A percentile compares a stretch with the other conserved stretches of the same genome.
These are phyloP conservation scores for Coemansia sp. DNA, from an alignment of 192 early-diverging fungal species.

Conservation along the genomic window DNA sequence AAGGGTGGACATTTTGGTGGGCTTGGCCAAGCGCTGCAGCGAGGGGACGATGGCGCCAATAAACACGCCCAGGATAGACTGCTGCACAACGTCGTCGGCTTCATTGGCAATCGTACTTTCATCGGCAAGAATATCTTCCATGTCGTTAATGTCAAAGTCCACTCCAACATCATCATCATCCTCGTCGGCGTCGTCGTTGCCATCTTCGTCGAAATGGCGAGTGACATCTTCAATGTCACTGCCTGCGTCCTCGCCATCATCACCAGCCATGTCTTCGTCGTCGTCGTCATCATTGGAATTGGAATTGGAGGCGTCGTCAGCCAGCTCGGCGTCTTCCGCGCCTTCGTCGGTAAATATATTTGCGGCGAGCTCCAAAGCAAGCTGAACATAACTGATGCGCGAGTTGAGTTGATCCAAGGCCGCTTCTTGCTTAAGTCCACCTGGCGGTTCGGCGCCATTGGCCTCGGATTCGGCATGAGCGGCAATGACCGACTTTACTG, in stretches of 20 bases:
- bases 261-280: slow-evolving; percentile 49
- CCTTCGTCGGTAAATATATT: slow-evolving; percentile 78
- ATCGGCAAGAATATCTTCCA: slow-evolving; percentile 54
- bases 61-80: slow-evolving; percentile 57
- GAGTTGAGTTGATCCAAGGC: slow-evolving; percentile 28
- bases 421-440: slow-evolving; percentile 12
- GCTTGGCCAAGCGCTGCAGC: slow-evolving; percentile 48
- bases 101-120: slow-evolving; percentile 47
- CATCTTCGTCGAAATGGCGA: slow-evolving; percentile 49
- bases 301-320: background rate
- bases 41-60: slow-evolving; percentile 34
- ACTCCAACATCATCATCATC: slow-evolving; percentile 59
- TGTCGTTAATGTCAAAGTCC: slow-evolving; percentile 52
- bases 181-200: slow-evolving; percentile 53
- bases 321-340: slow-evolving; percentile 18
- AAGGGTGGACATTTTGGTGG: slow-evolving; percentile 35
- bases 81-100: slow-evolving; percentile 55
- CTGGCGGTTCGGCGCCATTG: background rate
- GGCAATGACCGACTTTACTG: slow-evolving; percentile 24
- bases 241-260: slow-evolving; percentile 39
- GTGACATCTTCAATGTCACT: slow-evolving; percentile 36
- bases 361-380: slow-evolving; percentile 81
- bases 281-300: background rate
- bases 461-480: slow-evolving; percentile 2
- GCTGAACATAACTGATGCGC: slow-evolving; percentile 43